Evolutionary conservation across 768 basidiomycete species (phyloP), one percentile per base, ranked within the genome.

Genomic region (Lactarius quietus): DNA sequence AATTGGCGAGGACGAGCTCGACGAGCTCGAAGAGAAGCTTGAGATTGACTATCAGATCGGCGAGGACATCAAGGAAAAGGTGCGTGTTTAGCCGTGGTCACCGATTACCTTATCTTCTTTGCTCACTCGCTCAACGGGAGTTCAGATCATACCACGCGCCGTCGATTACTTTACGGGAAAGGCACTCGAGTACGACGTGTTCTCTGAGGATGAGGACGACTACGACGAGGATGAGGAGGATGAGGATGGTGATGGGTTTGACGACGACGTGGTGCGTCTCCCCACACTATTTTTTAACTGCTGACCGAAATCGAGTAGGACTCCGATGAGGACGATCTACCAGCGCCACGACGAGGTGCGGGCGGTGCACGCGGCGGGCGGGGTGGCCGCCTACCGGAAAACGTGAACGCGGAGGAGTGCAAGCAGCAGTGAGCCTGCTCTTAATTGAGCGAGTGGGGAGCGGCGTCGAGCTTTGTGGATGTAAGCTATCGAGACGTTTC

Each of bases 21-120:
- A 93, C 59, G 95, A 94, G 67, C 82, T 97, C 52, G 95, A 98
- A 75, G 91, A 90, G 75, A 91, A 92, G 74, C 84, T 99, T 59
- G 96, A 98, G 81, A 81, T 94, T 67, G 96, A 99, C 77, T 98
- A 98, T 75, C 95, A 98, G 80, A 89, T 99, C 71, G 95, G 96
- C 52, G 96, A 98, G 80, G 95, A 98, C 78, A 80, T 98, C 71
- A 98, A 98, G 79, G 96, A 98, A 76, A 92, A 95, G 83, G 92
- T 91, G 59, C 7, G 78, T 74, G 33, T 23, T 45, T 48, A 5
- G 14, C 48, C 26, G 14, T 6, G 14, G 14, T 26, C 23, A 7
- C 48, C 6, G 20, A 41, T 54, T 41, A 67, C 7, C 35, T 54
- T 20, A 15, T 48, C 18, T 41, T 43, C 33, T 63, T 63, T 26